A percentile compares a stretch with the other conserved stretches of the same genome.
Evolutionary conservation across 192 early-diverging fungal species (phyloP).

Genomic region (Coemansia sp.): DNA sequence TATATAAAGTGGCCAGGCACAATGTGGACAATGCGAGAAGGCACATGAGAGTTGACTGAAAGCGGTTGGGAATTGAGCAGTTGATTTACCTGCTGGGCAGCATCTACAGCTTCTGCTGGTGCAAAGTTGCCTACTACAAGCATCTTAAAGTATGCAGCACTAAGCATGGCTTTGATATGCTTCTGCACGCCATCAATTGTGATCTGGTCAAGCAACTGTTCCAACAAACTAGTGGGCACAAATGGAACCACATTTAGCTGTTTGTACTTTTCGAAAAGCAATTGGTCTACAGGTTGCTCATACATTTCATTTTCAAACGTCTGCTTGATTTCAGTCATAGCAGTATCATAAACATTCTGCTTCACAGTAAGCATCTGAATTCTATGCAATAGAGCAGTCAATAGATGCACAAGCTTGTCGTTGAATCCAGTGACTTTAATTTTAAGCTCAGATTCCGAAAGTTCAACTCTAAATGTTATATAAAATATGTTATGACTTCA

Average conservation of each 20-base stretch:
- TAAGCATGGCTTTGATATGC: not conserved
- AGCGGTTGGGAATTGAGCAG: constrained; percentile 58
- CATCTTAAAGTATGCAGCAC: constrained; percentile 63
- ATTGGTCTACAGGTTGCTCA: too few relatives aligned
- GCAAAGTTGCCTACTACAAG: constrained; percentile 78
- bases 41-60: constrained; percentile 7
- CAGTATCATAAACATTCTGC: not conserved
- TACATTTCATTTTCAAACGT: too few relatives aligned
- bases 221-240: not conserved
- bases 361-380: not conserved
- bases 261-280: too few relatives aligned
- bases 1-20: constrained; percentile 30
- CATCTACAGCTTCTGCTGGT: constrained; percentile 58
- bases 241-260: too few relatives aligned
- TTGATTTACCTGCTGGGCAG: constrained; percentile 55
- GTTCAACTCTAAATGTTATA: not conserved
- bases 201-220: not conserved
- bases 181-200: not conserved
- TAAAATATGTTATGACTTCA: too few relatives aligned
- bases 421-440: not conserved
- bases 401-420: not conserved
- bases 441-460: too few relatives aligned
- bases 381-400: not conserved
- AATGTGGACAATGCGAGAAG: not conserved
- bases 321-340: not conserved